These are phyloP conservation scores for Ormosia semicastrata DNA, from an alignment of 306 rosid species.

Conservation along the genomic window DNA sequence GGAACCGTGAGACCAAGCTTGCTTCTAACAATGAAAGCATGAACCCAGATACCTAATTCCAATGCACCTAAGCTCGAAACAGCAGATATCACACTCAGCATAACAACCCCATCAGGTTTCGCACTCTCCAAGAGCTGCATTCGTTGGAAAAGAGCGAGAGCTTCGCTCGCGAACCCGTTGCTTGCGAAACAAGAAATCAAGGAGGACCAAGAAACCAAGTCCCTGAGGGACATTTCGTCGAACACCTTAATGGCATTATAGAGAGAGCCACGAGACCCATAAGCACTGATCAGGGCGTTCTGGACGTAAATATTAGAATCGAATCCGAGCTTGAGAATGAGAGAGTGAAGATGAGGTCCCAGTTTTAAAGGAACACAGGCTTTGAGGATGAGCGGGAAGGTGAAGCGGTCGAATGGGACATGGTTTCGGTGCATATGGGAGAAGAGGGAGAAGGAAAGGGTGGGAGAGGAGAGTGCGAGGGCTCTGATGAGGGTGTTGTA, in stretches of 20 bases:
- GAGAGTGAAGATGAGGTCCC: constrained; percentile 36
- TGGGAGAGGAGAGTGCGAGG: constrained; percentile 38
- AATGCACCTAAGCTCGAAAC: constrained; percentile 54
- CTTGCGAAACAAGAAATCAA: constrained; percentile 42
- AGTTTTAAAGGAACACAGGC: constrained; percentile 26
- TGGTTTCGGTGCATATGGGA: constrained; percentile 43
- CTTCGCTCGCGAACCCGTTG: constrained; percentile 39
- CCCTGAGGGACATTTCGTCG: constrained; percentile 44
- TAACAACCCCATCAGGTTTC: constrained; percentile 40
- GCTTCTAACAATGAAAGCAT: constrained; percentile 30
- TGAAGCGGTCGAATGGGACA: constrained; percentile 49
- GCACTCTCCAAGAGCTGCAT: constrained; percentile 49
- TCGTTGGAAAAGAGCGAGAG: constrained; percentile 42
- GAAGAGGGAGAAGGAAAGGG: constrained; percentile 41
- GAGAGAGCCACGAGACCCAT: constrained; percentile 39
- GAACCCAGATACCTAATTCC: constrained; percentile 60
- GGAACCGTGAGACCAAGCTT: constrained; percentile 41
- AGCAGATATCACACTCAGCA: constrained; percentile 54
- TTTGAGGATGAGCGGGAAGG: constrained; percentile 62
- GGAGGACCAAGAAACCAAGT: constrained; percentile 64
- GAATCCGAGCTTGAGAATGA: constrained; percentile 49
- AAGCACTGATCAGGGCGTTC: constrained; percentile 44
- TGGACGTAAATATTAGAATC: constrained; percentile 42
- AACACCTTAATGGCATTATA: constrained; percentile 43
- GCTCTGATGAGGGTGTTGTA: constrained; percentile 50